Conservation (phyloP, 2,329 filamentous ascomycete species). For the Cladosporium colombiae region DNA sequence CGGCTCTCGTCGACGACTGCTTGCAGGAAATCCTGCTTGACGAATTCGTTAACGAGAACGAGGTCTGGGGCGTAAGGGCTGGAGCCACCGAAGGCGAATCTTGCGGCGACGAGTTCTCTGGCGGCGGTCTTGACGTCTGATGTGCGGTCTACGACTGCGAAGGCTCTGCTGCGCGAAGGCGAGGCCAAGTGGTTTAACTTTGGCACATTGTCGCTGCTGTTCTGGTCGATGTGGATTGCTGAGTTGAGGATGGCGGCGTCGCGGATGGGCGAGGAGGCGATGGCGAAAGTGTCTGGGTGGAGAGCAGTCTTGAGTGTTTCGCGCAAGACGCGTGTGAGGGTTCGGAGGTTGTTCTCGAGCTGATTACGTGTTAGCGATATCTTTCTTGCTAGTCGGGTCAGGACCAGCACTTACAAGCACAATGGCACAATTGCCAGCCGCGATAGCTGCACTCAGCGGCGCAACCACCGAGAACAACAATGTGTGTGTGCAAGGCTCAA, state of each 20-base stretch:
- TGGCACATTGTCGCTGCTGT: constrained; percentile 24
- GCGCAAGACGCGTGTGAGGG: constrained; percentile 40
- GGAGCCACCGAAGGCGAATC: constrained; percentile 56
- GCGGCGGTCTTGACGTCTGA: constrained; percentile 58
- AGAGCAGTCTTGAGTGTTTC: constrained; percentile 44
- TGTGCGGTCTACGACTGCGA: constrained; percentile 63
- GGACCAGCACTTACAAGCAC: constrained; percentile 48
- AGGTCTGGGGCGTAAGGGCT: constrained; percentile 64
- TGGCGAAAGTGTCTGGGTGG: constrained; percentile 52
- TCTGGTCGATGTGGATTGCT: constrained; percentile 40
- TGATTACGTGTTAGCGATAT: constrained; percentile 22
- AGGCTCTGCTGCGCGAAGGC: constrained; percentile 36
- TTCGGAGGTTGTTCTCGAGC: constrained; percentile 45
- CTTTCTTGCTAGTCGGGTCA: too few relatives aligned
- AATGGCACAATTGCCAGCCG: constrained; percentile 54
- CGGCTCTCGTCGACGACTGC: constrained; percentile 37
- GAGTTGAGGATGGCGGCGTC: constrained; percentile 29
- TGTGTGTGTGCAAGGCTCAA: constrained; percentile 52
- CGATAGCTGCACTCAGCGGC: constrained; percentile 50
- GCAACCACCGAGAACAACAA: constrained; percentile 50
- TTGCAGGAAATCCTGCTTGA: constrained; percentile 56
- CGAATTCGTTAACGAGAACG: constrained; percentile 65
- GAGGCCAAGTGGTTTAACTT: constrained; percentile 40
- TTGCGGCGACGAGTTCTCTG: constrained; percentile 53
- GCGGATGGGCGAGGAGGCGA: constrained; percentile 41